Evolutionary conservation across 164 flowering plant genomes (phyloP), one percentile per base, ranked within the genome.

Genomic region (Pachysandra terminalis): DNA sequence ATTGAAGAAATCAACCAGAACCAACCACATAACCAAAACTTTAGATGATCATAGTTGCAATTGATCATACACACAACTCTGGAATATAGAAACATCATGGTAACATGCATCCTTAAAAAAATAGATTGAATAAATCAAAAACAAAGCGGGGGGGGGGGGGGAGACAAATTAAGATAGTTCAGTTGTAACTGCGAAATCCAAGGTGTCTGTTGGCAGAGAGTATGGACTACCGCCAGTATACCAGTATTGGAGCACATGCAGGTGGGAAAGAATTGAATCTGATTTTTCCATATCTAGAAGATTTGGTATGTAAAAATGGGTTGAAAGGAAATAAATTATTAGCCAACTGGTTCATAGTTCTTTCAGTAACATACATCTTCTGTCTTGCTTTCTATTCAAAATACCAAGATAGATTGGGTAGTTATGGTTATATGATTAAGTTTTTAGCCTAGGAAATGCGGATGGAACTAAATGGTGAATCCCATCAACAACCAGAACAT

Each of bases 1-100:
- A 72, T 37, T 16, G 37, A 54, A 62, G 22, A 62, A 69, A 37
- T n/a, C 26, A 59, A 56, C 64, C 9, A 28, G 14, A 59, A 12
- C 3, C 57, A 68, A 49, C 28, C 25, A 49, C 32, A 58, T 35
- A 64, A 48, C 35, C 53, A 41, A 48, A 61, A 32, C 14, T 35
- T 1, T 5, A 2, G 63, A 1, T 32, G 37, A 32, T 32, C 37
- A 32, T 32, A 32, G 37, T 32, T 32, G n/a, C n/a, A 32, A 32
- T 3, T 32, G 37, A 32, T 32, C n/a, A n/a, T n/a, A n/a, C n/a
- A 32, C 37, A 32, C 37, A 32, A 32, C 37, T 32, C 3, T 32
- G 37, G 37, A 32, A 32, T 7, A 32, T n/a, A n/a, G 7, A 32
- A 32, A 32, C 37, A 32, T 32, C 37, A n/a, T 32, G 37, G 37